Evolutionary conservation across 139 green algal species (phyloP).

Genomic region (Micractinium conductrix): DNA sequence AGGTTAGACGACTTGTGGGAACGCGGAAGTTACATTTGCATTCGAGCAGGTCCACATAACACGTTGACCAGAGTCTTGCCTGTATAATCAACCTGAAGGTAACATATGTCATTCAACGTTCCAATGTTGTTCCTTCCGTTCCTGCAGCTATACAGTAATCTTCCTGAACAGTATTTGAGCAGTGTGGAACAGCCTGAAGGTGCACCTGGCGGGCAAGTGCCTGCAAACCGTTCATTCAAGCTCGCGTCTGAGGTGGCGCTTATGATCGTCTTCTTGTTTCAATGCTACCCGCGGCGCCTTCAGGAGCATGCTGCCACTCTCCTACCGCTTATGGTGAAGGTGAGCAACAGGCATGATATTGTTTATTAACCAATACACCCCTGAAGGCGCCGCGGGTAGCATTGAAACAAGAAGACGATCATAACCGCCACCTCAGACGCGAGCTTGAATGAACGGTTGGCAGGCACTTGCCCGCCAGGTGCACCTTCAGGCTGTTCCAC

Average conservation of each 20-base stretch:
- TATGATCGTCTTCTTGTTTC: constrained; percentile 46
- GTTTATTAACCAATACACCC: constrained; percentile 32
- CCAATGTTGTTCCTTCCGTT: neutral
- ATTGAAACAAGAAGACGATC: constrained; percentile 48
- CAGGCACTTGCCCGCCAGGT: constrained; percentile 31
- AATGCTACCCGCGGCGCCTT: constrained; percentile 36
- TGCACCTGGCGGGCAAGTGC: constrained; percentile 12
- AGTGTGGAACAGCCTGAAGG: neutral
- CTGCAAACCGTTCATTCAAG: constrained; percentile 78
- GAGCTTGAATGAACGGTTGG: constrained; percentile 83
- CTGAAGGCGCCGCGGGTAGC: constrained; percentile 29
- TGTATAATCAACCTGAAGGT: too few species aligned
- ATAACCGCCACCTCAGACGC: constrained; percentile 70
- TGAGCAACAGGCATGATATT: too few species aligned
- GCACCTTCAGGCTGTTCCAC: neutral
- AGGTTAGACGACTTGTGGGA: neutral
- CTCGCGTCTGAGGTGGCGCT: constrained; percentile 78
- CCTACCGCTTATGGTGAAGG: constrained; percentile 42
- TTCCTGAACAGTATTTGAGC: neutral
- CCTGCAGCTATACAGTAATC: constrained; percentile 18
- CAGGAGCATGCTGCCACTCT: constrained; percentile 29
- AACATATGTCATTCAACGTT: too few species aligned
- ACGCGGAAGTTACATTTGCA: neutral
- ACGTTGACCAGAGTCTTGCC: too few species aligned
- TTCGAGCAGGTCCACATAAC: neutral